Conservation (phyloP, 768 basidiomycete genomes). For the Brasilioporus rufonigricans region DNA sequence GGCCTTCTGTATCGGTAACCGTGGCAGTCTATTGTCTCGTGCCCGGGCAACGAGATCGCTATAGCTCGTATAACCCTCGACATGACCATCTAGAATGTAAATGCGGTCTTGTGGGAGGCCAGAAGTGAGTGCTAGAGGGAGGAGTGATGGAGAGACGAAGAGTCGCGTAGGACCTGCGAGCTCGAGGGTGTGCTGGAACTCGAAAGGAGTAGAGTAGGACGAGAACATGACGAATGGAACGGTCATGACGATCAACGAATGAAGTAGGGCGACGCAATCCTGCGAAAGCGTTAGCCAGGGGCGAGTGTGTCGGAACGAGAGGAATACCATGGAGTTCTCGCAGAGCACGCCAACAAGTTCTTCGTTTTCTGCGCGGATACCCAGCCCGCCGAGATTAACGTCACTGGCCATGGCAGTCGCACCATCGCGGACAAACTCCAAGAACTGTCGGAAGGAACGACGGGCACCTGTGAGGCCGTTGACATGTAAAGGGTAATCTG, state of each 20-base stretch:
- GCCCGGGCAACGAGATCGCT: constrained; percentile 42
- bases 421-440: constrained; percentile 49
- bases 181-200: constrained; percentile 50
- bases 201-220: constrained; percentile 53
- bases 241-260: constrained; percentile 46
- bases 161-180: constrained; percentile 48
- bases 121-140: constrained; percentile 40
- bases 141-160: constrained; percentile 50
- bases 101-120: constrained; percentile 42
- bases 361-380: constrained; percentile 41
- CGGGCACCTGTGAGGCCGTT: constrained; percentile 51
- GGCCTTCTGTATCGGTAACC: constrained; percentile 44
- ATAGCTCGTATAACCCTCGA: constrained; percentile 42
- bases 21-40: constrained; percentile 36
- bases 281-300: constrained; percentile 18
- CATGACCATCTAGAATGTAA: constrained; percentile 46
- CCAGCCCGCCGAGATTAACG: constrained; percentile 52
- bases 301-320: neutral
- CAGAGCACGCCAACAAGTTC: constrained; percentile 71
- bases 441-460: constrained; percentile 47
- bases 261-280: constrained; percentile 55
- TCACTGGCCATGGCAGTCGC: constrained; percentile 57
- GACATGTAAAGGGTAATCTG: constrained; percentile 55
- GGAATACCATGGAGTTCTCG: constrained; percentile 60
- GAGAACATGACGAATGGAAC: constrained; percentile 56